Conservation (phyloP, 164 flowering plant genomes). For the Liriodendron chinense region DNA sequence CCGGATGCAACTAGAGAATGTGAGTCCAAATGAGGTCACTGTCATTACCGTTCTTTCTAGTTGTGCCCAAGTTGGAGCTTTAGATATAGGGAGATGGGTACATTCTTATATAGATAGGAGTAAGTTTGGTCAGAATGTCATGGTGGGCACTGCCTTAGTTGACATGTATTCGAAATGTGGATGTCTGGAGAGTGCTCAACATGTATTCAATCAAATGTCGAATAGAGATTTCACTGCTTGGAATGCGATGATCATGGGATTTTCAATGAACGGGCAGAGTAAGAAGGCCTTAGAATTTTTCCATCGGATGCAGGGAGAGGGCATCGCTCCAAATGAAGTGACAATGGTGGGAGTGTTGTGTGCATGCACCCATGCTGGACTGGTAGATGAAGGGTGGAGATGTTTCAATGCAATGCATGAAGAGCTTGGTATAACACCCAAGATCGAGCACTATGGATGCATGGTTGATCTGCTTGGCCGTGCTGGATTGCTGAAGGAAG, state of each 20-base stretch:
- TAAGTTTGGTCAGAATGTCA: conserved; percentile 13
- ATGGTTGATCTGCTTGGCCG: conserved; percentile 33
- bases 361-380: conserved; percentile 35
- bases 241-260: conserved; percentile 43
- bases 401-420: conserved; percentile 21
- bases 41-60: conserved; percentile 23
- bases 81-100: conserved; percentile 27
- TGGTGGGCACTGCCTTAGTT: conserved; percentile 31
- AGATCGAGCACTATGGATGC: conserved; percentile 27
- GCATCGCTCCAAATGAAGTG: conserved; percentile 24
- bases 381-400: conserved; percentile 31
- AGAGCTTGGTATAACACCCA: conserved; percentile 23
- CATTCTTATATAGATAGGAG: conserved; percentile 19
- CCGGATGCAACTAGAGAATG: conserved; percentile 19
- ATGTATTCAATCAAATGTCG: conserved; percentile 21
- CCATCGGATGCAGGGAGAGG: conserved; percentile 17
- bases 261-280: conserved; percentile 31
- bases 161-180: conserved; percentile 42
- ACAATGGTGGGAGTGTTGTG: conserved; percentile 32
- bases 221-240: conserved; percentile 28
- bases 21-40: conserved; percentile 20
- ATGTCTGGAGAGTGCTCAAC: conserved; percentile 23
- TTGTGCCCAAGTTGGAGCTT: conserved; percentile 26
- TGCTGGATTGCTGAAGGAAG: conserved; percentile 31
- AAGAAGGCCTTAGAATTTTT: conserved; percentile 23